Evolutionary conservation across 345 rosid species (phyloP).

Genomic region (Moringa oleifera): DNA sequence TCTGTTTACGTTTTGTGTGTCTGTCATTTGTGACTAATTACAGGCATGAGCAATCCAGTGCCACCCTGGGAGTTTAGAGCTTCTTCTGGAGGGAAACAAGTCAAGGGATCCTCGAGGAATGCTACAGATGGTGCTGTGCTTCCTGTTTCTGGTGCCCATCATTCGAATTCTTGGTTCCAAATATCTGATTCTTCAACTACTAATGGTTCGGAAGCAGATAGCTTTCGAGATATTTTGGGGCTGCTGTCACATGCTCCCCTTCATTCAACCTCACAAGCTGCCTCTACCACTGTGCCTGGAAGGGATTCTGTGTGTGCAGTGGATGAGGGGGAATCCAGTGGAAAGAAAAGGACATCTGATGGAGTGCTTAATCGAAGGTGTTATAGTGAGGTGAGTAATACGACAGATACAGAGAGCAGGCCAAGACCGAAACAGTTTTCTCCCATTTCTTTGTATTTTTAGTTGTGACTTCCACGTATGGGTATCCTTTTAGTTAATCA

Average conservation of each 20-base stretch:
- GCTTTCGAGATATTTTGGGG: slow-evolving; percentile 1
- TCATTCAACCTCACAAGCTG: background rate
- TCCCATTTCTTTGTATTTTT: too few relatives aligned
- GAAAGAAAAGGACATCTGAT: background rate
- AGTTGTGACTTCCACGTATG: too few relatives aligned
- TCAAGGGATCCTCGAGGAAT: background rate
- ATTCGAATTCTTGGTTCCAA: background rate
- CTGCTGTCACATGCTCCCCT: background rate
- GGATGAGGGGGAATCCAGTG: background rate
- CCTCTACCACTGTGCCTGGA: background rate
- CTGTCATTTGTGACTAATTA: background rate
- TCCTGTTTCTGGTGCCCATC: background rate
- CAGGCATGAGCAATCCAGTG: background rate
- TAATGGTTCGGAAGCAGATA: background rate
- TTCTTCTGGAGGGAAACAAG: too few relatives aligned
- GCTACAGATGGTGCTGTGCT: background rate
- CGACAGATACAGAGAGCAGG: too few relatives aligned
- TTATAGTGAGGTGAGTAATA: background rate
- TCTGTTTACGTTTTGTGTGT: background rate
- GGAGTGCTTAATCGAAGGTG: background rate
- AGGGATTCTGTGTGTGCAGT: background rate
- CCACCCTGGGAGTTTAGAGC: background rate
- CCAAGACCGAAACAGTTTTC: background rate
- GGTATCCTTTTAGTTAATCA: too few relatives aligned
- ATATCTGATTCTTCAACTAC: background rate